phyloP scores from a whole-genome alignment of 495 filamentous ascomycete species.

The Talaromyces stipitatus region DNA sequence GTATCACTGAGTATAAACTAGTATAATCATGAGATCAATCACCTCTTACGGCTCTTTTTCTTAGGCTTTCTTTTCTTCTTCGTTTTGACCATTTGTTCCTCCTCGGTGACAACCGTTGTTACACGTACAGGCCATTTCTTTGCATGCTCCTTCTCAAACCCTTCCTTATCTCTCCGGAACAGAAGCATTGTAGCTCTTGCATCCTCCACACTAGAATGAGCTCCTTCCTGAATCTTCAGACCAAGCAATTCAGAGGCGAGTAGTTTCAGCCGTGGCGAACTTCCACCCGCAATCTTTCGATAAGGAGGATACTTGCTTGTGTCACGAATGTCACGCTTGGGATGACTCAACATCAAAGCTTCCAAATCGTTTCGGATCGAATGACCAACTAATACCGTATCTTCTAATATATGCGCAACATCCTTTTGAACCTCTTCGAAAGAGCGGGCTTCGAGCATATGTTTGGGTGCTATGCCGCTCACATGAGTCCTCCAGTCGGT shows the following conservation, averaged over 20 bases:
- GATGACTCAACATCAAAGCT: slow-evolving; percentile 67
- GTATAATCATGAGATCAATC: slow-evolving; percentile 13
- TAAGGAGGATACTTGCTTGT: slow-evolving; percentile 73
- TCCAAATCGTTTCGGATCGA: slow-evolving; percentile 81
- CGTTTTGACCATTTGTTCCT: slow-evolving; percentile 32
- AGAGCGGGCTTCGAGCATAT: slow-evolving; percentile 58
- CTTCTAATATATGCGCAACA: slow-evolving; percentile 63
- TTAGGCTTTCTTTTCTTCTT: slow-evolving; percentile 45
- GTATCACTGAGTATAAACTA: not conserved
- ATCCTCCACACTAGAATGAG: slow-evolving; percentile 77
- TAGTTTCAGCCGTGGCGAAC: slow-evolving; percentile 67
- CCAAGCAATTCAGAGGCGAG: slow-evolving; percentile 73
- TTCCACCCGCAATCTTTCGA: slow-evolving; percentile 63
- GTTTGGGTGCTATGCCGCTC: slow-evolving; percentile 64
- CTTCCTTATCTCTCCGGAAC: slow-evolving; percentile 70
- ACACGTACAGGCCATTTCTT: slow-evolving; percentile 49
- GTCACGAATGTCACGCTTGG: slow-evolving; percentile 70
- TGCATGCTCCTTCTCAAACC: slow-evolving; percentile 72
- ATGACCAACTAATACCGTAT: slow-evolving; percentile 76
- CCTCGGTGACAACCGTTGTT: slow-evolving; percentile 29
- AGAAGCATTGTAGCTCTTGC: slow-evolving; percentile 82
- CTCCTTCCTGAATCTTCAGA: slow-evolving; percentile 72
- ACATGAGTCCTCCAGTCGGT: slow-evolving; percentile 86
- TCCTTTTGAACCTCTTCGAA: slow-evolving; percentile 70
- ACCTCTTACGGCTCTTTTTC: slow-evolving; percentile 43